Conservation (phyloP, 2,329 filamentous ascomycete genomes). For the Rutstroemia sydowiana region DNA sequence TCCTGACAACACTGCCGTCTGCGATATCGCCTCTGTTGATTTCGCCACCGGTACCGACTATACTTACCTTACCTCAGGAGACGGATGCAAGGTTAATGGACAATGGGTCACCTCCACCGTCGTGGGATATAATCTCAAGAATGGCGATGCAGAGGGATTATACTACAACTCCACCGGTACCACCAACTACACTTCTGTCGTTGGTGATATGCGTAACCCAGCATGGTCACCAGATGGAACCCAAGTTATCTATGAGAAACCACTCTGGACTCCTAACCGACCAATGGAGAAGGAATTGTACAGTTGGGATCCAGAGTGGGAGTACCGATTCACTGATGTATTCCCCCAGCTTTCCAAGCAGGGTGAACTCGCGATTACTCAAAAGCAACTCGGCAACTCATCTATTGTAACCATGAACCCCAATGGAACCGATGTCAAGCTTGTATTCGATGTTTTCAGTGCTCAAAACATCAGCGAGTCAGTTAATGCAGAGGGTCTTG, state of each 20-base stretch:
- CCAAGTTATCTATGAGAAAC: constrained; percentile 22
- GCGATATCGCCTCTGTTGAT: constrained; percentile 33
- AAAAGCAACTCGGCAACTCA: constrained; percentile 35
- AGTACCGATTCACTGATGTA: constrained; percentile 38
- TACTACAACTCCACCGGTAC: constrained; percentile 15
- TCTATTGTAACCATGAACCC: constrained; percentile 31
- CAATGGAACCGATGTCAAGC: constrained; percentile 7
- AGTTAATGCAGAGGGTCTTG: constrained; percentile 24
- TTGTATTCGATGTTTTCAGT: constrained; percentile 25
- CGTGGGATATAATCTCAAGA: constrained; percentile 18
- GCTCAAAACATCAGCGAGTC: neutral
- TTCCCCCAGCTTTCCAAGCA: constrained; percentile 30
- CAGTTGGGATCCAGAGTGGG: constrained; percentile 35
- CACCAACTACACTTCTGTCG: constrained; percentile 1
- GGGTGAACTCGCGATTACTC: constrained; percentile 30
- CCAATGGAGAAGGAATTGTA: constrained; percentile 33
- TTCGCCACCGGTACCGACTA: constrained; percentile 33
- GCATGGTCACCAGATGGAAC: constrained; percentile 21
- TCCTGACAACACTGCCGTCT: constrained; percentile 20
- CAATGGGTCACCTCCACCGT: constrained; percentile 13
- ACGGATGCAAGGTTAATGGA: constrained; percentile 12
- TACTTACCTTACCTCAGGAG: constrained; percentile 20
- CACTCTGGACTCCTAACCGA: constrained; percentile 26
- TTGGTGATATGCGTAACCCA: constrained; percentile 15
- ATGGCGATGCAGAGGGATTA: constrained; percentile 10